Evolutionary conservation across 1,284 basidiomycete genomes (phyloP).

Genomic region (Fomitopsis schrenkii): DNA sequence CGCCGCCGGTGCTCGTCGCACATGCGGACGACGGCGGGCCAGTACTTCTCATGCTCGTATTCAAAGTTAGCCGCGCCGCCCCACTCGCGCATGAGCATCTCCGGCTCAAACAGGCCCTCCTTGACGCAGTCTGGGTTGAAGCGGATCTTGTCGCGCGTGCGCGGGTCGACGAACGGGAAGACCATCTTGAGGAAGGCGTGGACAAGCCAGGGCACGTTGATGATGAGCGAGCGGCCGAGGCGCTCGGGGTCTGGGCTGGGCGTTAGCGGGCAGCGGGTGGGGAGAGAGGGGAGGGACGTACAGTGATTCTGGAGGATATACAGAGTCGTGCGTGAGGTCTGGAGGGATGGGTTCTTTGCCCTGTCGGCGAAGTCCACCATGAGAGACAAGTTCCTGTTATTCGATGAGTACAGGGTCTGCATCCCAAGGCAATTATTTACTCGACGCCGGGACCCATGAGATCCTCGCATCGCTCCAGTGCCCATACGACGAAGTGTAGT

Average conservation of each 20-base stretch:
- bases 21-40: conserved; percentile 59
- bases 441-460: conserved; percentile 75
- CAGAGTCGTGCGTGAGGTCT: conserved; percentile 60
- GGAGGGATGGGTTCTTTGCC: conserved; percentile 71
- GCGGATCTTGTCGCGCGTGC: conserved; percentile 55
- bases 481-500: conserved; percentile 74
- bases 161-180: conserved; percentile 74
- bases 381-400: conserved; percentile 58
- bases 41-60: conserved; percentile 73
- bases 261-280: conserved; percentile 26
- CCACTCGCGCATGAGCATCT: conserved; percentile 62
- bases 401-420: conserved; percentile 8
- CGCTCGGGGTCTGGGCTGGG: conserved; percentile 89
- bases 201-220: conserved; percentile 81
- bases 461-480: conserved; percentile 68
- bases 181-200: conserved; percentile 83
- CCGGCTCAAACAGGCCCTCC: conserved; percentile 55
- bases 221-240: conserved; percentile 81
- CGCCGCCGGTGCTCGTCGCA: conserved; percentile 45
- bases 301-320: conserved; percentile 80
- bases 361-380: conserved; percentile 83
- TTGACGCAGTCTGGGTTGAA: conserved; percentile 64
- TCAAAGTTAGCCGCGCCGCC: conserved; percentile 57
- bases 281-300: conserved; percentile 34
- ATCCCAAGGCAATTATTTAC: conserved; percentile 36